Conservation (phyloP, 1,284 basidiomycete genomes). For the Naganishia sp. region DNA sequence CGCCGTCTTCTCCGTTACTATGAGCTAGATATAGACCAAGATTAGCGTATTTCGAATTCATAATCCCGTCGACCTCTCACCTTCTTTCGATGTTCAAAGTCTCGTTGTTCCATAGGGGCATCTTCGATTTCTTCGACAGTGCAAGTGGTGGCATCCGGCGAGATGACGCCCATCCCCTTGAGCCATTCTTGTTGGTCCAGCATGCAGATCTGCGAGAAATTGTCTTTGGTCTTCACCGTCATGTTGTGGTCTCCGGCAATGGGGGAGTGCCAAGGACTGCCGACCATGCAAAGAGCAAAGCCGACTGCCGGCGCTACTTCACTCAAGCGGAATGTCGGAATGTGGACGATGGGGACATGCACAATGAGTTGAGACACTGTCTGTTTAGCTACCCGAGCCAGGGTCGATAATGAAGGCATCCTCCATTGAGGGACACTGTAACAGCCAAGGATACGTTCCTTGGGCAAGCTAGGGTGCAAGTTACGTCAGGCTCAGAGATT, state of each 20-base stretch:
- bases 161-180: conserved; percentile 24
- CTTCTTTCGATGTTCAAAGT: conserved; percentile 31
- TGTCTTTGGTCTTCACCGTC: conserved; percentile 5
- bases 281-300: conserved; percentile 56
- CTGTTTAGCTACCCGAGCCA: conserved; percentile 53
- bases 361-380: conserved; percentile 54
- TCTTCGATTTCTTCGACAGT: conserved; percentile 27
- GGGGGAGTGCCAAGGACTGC: conserved; percentile 38
- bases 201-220: conserved; percentile 4
- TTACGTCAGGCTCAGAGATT: not conserved
- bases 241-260: conserved; percentile 15
- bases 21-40: conserved; percentile 4
- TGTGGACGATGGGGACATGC: conserved; percentile 55
- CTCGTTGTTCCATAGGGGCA: conserved; percentile 28
- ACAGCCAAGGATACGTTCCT: conserved; percentile 53
- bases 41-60: not conserved
- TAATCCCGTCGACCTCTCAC: not conserved
- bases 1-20: conserved; percentile 24
- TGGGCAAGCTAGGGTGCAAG: conserved; percentile 43
- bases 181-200: conserved; percentile 28
- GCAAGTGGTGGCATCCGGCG: conserved; percentile 17
- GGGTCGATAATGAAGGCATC: conserved; percentile 51
- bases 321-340: conserved; percentile 54
- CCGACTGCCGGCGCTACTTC: conserved; percentile 53
- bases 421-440: conserved; percentile 56